Conservation (phyloP, 2,329 filamentous ascomycete genomes). For the Samsoniella hepiali region DNA sequence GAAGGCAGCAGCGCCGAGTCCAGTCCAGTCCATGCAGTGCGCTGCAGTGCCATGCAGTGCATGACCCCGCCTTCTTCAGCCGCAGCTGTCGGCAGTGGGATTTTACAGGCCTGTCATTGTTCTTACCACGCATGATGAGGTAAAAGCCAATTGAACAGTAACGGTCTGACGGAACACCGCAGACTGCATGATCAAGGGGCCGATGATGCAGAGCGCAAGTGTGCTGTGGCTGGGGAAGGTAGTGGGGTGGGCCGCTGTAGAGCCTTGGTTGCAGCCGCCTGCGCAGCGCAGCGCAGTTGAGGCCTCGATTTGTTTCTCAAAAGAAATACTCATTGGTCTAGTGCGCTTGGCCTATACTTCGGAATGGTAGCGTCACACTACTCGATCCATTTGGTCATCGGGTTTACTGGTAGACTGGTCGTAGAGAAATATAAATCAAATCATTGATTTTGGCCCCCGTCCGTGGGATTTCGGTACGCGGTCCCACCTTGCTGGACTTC, state of each 20-base stretch:
- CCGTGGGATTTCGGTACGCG: slow-evolving; percentile 8
- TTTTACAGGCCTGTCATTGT: background rate
- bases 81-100: background rate
- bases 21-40: background rate
- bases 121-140: background rate
- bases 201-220: background rate
- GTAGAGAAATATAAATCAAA: background rate
- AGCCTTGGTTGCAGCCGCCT: background rate
- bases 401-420: too few relatives aligned
- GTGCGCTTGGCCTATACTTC: too few relatives aligned
- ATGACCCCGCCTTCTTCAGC: slow-evolving; percentile 9
- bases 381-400: background rate
- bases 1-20: background rate
- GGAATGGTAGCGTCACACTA: background rate
- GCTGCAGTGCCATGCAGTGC: background rate
- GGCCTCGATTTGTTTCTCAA: too few relatives aligned
- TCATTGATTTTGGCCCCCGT: background rate
- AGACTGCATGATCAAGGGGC: background rate
- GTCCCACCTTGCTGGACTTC: background rate
- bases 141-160: background rate
- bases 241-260: background rate
- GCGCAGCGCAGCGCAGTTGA: too few relatives aligned
- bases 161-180: background rate
- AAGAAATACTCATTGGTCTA: too few relatives aligned
- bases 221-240: background rate